Evolutionary conservation across 2,329 filamentous ascomycete species (phyloP).

Genomic region (Alternaria sp.): DNA sequence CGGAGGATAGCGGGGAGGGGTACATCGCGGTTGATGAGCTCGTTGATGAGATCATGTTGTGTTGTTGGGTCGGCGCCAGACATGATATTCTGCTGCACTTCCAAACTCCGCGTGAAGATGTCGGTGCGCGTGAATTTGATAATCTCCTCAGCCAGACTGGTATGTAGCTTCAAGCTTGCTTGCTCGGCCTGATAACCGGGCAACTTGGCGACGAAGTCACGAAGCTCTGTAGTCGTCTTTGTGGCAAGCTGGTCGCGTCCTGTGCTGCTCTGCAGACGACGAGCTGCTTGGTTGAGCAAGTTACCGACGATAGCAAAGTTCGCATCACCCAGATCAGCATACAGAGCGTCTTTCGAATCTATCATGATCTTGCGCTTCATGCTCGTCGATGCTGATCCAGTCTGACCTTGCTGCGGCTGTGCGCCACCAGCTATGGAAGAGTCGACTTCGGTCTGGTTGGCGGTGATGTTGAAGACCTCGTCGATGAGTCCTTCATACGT

Average conservation of each 20-base stretch:
- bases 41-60: slow-evolving; percentile 89
- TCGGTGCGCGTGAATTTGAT: slow-evolving; percentile 92
- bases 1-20: slow-evolving; percentile 83
- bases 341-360: slow-evolving; percentile 88
- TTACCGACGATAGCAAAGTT: slow-evolving; percentile 96
- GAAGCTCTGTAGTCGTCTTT: slow-evolving; percentile 88
- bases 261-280: slow-evolving; percentile 84
- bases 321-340: slow-evolving; percentile 83
- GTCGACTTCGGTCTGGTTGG: slow-evolving; percentile 93
- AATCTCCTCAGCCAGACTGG: slow-evolving; percentile 90
- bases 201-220: slow-evolving; percentile 93
- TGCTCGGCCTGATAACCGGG: slow-evolving; percentile 93
- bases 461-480: slow-evolving; percentile 87
- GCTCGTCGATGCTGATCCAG: slow-evolving; percentile 54
- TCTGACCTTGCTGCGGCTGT: slow-evolving; percentile 64
- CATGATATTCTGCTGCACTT: slow-evolving; percentile 94
- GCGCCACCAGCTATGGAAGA: slow-evolving; percentile 84
- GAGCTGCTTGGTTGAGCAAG: slow-evolving; percentile 87
- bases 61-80: slow-evolving; percentile 87
- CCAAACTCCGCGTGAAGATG: slow-evolving; percentile 83
- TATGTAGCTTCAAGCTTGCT: slow-evolving; percentile 89
- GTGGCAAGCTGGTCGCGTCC: slow-evolving; percentile 80
- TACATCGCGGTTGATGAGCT: slow-evolving; percentile 88
- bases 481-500: slow-evolving; percentile 97
- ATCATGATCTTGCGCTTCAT: slow-evolving; percentile 87